Conservation (phyloP, 352 stramenopile species). For the Phytophthora pluvialis region DNA sequence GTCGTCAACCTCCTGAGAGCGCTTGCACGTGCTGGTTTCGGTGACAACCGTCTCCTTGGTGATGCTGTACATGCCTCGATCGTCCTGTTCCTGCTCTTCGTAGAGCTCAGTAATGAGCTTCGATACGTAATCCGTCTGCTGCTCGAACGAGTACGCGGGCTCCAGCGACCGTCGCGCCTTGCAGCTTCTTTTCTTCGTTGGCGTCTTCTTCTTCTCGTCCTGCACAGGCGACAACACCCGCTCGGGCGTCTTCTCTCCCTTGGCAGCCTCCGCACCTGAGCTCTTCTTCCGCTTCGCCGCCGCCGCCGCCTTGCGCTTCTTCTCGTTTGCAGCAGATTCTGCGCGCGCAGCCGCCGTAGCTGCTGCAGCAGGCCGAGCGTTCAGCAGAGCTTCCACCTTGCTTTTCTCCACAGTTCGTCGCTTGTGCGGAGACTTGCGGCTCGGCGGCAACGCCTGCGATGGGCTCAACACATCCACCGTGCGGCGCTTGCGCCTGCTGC, state of each 20-base stretch:
- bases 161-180: constrained; percentile 59
- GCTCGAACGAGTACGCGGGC: constrained; percentile 40
- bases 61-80: constrained; percentile 82
- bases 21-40: constrained; percentile 62
- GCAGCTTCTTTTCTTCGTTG: constrained; percentile 44
- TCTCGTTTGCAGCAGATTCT: constrained; percentile 22
- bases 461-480: constrained; percentile 31
- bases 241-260: constrained; percentile 17
- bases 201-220: constrained; percentile 59
- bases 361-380: constrained; percentile 20
- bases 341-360: constrained; percentile 23
- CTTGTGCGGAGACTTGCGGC: constrained; percentile 18
- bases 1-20: constrained; percentile 74
- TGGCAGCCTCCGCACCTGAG: constrained; percentile 5
- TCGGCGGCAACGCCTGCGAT: neutral
- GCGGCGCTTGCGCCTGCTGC: constrained; percentile 34
- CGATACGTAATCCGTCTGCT: constrained; percentile 44
- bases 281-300: constrained; percentile 13
- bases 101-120: constrained; percentile 68
- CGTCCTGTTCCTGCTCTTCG: constrained; percentile 77
- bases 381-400: constrained; percentile 19
- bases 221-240: constrained; percentile 56
- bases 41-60: constrained; percentile 64
- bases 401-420: constrained; percentile 6
- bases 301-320: constrained; percentile 5